phyloP scores from a whole-genome alignment of 2,329 filamentous ascomycete species.

The Hypoxylon rubiginosum region DNA sequence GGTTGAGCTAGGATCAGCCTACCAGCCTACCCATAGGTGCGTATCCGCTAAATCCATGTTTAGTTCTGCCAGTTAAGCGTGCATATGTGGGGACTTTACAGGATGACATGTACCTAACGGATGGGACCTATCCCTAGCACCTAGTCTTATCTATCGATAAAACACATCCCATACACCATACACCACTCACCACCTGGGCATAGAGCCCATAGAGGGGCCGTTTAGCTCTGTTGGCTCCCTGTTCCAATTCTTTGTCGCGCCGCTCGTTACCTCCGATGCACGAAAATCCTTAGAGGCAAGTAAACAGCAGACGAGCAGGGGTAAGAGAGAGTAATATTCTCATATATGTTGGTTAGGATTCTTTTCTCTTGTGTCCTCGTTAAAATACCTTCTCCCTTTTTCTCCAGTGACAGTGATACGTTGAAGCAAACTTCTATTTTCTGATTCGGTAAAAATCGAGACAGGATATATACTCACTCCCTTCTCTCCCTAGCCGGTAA shows the following conservation, averaged over 20 bases:
- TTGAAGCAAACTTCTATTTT: conserved; percentile 4
- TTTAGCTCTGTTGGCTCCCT: not conserved
- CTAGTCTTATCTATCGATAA: not conserved
- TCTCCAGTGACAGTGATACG: conserved; percentile 6
- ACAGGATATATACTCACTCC: not conserved
- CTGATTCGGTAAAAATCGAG: conserved; percentile 9
- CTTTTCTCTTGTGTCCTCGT: conserved; percentile 7
- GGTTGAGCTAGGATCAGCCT: not conserved
- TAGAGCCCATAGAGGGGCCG: not conserved
- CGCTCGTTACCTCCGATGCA: not conserved
- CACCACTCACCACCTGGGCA: no score
- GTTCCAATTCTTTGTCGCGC: not conserved
- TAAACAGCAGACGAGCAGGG: not conserved
- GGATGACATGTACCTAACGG: no score
- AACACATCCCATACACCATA: no score
- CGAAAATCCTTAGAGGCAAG: not conserved
- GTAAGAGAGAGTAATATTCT: not conserved
- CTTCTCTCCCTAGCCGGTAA: conserved; percentile 11
- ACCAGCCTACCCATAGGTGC: not conserved
- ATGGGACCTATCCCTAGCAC: no score
- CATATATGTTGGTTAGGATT: not conserved
- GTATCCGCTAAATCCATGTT: not conserved
- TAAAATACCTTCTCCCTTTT: conserved; percentile 11
- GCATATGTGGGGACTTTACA: no score
- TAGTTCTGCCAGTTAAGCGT: no score